Evolutionary conservation across 352 stramenopile genomes (phyloP).

Genomic region (Phytophthora brassicae): DNA sequence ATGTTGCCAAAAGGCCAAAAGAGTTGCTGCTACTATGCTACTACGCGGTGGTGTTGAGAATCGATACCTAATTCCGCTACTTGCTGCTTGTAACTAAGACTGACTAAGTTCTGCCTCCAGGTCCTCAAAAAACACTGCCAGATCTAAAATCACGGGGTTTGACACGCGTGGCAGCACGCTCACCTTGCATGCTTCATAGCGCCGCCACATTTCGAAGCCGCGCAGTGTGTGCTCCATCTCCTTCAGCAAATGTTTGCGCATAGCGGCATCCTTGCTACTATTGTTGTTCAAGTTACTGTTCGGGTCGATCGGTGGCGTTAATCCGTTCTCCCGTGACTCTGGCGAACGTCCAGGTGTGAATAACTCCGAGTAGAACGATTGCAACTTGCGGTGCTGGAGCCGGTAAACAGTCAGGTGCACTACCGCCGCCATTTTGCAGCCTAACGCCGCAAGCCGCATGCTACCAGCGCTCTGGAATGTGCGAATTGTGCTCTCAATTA

Average conservation of each 20-base stretch:
- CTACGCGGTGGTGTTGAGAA: constrained; percentile 22
- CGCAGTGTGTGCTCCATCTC: constrained; percentile 86
- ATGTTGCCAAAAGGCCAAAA: background rate
- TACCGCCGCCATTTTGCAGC: constrained; percentile 83
- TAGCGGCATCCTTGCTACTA: constrained; percentile 66
- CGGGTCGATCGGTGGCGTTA: constrained; percentile 66
- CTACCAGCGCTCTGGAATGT: constrained; percentile 62
- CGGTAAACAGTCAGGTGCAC: constrained; percentile 82
- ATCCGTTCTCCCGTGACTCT: constrained; percentile 67
- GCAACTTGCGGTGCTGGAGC: constrained; percentile 79
- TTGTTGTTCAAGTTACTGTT: constrained; percentile 43
- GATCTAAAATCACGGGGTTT: constrained; percentile 73
- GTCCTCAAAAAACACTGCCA: constrained; percentile 72
- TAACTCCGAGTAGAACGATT: constrained; percentile 78
- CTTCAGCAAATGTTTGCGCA: constrained; percentile 73
- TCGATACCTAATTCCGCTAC: constrained; percentile 6
- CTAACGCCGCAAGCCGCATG: constrained; percentile 65
- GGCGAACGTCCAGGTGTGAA: constrained; percentile 78
- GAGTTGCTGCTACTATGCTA: constrained; percentile 30
- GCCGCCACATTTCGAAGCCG: constrained; percentile 87
- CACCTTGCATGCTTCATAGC: constrained; percentile 72
- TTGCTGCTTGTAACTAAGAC: constrained; percentile 22
- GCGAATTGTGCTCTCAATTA: constrained; percentile 81
- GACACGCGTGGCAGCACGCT: constrained; percentile 72
- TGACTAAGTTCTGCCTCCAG: constrained; percentile 59